Conservation (phyloP, 352 stramenopile genomes). For the Phytophthora fragariae region DNA sequence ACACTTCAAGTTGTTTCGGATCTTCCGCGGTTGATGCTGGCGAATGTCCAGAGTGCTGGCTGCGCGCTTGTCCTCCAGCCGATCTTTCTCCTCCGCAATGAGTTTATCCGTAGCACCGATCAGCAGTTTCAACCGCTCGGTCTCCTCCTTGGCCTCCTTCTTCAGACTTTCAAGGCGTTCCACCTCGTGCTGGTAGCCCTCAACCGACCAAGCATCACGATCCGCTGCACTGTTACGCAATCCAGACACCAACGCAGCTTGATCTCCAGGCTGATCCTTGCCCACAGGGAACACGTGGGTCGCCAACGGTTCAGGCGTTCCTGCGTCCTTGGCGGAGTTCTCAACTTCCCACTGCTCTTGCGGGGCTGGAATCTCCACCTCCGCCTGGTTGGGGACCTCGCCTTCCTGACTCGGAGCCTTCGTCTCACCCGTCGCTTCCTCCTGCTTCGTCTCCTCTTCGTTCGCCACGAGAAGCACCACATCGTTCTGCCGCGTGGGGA, state of each 20-base stretch:
- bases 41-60: constrained; percentile 46
- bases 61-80: constrained; percentile 46
- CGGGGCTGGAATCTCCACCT: constrained; percentile 27
- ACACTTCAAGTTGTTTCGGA: constrained; percentile 56
- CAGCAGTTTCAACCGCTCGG: constrained; percentile 43
- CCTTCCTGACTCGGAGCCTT: constrained; percentile 1
- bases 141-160: constrained; percentile 48
- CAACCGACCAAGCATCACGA: constrained; percentile 31
- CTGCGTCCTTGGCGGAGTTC: constrained; percentile 8
- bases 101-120: constrained; percentile 43
- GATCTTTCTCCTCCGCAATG: constrained; percentile 39
- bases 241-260: constrained; percentile 22
- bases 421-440: constrained; percentile 2
- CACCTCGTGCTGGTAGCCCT: constrained; percentile 41
- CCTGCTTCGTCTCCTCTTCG: constrained; percentile 10
- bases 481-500: constrained; percentile 18
- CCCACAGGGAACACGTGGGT: constrained; percentile 30
- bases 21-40: constrained; percentile 35
- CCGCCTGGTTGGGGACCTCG: constrained; percentile 14
- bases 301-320: constrained; percentile 6
- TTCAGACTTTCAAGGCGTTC: constrained; percentile 47
- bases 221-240: constrained; percentile 28
- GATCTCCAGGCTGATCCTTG: constrained; percentile 21
- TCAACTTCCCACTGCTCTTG: constrained; percentile 29
- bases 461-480: constrained; percentile 8